Conservation (phyloP, 306 rosid genomes). For the Cercis canadensis region DNA sequence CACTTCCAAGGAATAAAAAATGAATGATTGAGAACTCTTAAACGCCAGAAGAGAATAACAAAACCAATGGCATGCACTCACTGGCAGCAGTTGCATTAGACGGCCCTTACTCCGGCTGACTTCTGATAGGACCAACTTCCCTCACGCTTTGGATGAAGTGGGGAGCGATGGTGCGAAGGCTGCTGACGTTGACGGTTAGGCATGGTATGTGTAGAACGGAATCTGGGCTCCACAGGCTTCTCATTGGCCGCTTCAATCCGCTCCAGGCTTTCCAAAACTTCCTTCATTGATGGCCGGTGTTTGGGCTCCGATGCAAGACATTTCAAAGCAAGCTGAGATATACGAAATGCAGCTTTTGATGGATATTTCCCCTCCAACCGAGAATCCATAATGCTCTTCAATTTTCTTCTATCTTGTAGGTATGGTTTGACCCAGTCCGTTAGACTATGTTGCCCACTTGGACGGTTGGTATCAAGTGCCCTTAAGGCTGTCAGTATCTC, state of each 20-base stretch:
- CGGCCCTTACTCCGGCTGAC: conserved; percentile 22
- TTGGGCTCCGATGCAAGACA: conserved; percentile 84
- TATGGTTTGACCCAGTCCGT: conserved; percentile 84
- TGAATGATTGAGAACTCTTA: not conserved
- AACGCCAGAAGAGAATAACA: not conserved
- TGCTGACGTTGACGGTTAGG: conserved; percentile 47
- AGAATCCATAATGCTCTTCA: conserved; percentile 77
- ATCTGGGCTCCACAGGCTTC: conserved; percentile 52
- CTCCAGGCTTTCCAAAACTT: conserved; percentile 72
- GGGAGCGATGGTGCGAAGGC: conserved; percentile 64
- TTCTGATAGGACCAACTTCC: conserved; percentile 37
- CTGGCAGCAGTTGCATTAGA: too few species aligned
- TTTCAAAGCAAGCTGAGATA: conserved; percentile 72
- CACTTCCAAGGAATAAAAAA: conserved; percentile 20
- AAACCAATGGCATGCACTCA: conserved; percentile 1
- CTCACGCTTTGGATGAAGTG: conserved; percentile 51
- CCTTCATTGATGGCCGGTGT: conserved; percentile 85
- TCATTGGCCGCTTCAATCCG: conserved; percentile 62
- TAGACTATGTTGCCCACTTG: conserved; percentile 66
- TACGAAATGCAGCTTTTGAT: conserved; percentile 73
- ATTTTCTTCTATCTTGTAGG: conserved; percentile 67
- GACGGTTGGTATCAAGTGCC: conserved; percentile 78
- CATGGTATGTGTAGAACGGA: conserved; percentile 33
- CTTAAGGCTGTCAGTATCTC: conserved; percentile 80
- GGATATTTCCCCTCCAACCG: conserved; percentile 76